phyloP scores from a whole-genome alignment of 192 early-diverging fungal species.

The Mortierella antarctica region DNA sequence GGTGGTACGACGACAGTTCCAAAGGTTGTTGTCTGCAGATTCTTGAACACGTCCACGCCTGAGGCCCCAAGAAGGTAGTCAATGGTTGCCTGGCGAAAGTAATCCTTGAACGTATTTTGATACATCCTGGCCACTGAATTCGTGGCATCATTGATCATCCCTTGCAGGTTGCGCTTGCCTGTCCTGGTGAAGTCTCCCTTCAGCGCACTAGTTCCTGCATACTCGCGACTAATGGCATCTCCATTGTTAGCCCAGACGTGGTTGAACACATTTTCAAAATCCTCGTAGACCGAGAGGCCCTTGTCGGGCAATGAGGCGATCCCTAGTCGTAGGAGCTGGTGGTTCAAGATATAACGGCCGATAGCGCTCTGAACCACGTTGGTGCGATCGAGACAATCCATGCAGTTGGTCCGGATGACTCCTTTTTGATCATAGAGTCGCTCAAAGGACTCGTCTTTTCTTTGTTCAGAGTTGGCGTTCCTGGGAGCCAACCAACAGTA shows the following conservation, averaged over 20 bases:
- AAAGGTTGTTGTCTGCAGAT: constrained; percentile 48
- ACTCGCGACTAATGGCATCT: constrained; percentile 80
- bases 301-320: constrained; percentile 73
- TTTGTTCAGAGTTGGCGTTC: neutral
- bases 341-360: constrained; percentile 70
- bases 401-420: constrained; percentile 83
- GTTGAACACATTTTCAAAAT: constrained; percentile 75
- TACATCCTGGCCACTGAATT: constrained; percentile 81
- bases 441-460: constrained; percentile 21
- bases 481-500: constrained; percentile 54
- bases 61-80: constrained; percentile 63
- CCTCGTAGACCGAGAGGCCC: constrained; percentile 69
- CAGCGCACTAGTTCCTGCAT: constrained; percentile 82
- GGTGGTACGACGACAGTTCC: constrained; percentile 37
- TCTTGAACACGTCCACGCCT: constrained; percentile 44
- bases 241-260: constrained; percentile 86
- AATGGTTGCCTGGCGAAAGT: constrained; percentile 72
- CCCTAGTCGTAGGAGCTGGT: constrained; percentile 75
- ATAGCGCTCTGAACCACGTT: constrained; percentile 86
- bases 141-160: constrained; percentile 80
- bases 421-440: constrained; percentile 49
- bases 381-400: constrained; percentile 98
- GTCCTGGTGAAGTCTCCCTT: constrained; percentile 84
- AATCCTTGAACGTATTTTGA: constrained; percentile 80
- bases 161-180: constrained; percentile 78